Percentiles rank a stretch among this genome's conserved stretches.
These are phyloP conservation scores for Ceratocystiopsis minuta DNA, from an alignment of 2,329 filamentous ascomycete species.

Conservation along the genomic window DNA sequence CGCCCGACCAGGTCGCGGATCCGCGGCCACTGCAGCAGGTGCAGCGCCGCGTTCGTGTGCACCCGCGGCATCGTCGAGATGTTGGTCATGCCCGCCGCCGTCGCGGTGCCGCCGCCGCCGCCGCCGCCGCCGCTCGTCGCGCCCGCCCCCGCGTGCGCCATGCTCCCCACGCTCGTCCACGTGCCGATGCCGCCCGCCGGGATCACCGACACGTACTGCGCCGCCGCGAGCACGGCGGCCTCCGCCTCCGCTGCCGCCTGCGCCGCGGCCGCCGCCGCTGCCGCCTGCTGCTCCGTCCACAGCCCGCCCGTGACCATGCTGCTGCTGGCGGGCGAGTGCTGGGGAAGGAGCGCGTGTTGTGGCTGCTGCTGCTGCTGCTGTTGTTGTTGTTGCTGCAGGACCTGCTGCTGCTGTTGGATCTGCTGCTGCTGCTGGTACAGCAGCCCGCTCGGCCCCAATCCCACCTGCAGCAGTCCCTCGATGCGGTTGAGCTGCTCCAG, in stretches of 20 bases:
- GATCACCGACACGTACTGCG: constrained; percentile 31
- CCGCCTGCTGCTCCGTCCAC: constrained; percentile 19
- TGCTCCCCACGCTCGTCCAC: constrained; percentile 31
- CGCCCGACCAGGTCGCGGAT: constrained; percentile 61
- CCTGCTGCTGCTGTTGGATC: constrained; percentile 24
- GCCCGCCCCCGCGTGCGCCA: no score
- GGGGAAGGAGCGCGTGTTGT: constrained; percentile 46
- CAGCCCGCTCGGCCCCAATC: constrained; percentile 29
- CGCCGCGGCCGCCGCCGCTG: neutral
- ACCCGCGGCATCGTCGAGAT: constrained; percentile 77
- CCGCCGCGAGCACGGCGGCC: constrained; percentile 18
- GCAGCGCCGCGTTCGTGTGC: constrained; percentile 63
- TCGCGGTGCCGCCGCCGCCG: constrained; percentile 22
- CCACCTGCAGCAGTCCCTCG: constrained; percentile 60
- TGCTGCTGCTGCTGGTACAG: constrained; percentile 21
- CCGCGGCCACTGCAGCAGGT: constrained; percentile 63
- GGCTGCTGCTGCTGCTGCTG: constrained; percentile 9
- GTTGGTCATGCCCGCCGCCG: constrained; percentile 40
- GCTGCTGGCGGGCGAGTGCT: constrained; percentile 41
- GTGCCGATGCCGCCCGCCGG: constrained; percentile 51
- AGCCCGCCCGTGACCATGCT: constrained; percentile 15
- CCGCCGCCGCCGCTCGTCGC: constrained; percentile 15
- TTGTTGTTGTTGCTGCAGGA: neutral
- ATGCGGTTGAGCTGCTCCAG: constrained; percentile 62
- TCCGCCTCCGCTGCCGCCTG: constrained; percentile 33